Conservation (phyloP, 2,329 filamentous ascomycete genomes). For the Akanthomyces uredinophilus region DNA sequence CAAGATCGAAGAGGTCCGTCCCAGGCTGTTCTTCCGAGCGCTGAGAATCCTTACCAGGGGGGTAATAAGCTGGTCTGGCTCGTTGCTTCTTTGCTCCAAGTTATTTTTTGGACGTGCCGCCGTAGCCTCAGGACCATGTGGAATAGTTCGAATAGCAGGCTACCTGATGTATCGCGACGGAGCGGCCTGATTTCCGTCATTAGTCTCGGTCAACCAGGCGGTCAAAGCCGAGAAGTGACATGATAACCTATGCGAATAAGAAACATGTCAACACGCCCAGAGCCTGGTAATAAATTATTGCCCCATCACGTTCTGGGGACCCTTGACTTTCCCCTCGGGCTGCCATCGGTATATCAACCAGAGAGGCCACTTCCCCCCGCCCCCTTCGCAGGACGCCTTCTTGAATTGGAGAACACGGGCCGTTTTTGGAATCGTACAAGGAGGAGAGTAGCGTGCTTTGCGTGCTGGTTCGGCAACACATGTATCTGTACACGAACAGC, state of each 20-base stretch:
- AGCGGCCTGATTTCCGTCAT: not conserved
- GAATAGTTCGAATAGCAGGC: too few relatives aligned
- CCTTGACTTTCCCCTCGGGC: not conserved
- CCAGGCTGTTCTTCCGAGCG: too few relatives aligned
- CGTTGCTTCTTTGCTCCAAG: not conserved
- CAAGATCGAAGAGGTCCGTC: too few relatives aligned
- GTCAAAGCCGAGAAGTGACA: conserved; percentile 1
- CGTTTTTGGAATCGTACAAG: not conserved
- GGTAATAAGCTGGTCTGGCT: not conserved
- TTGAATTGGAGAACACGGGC: not conserved
- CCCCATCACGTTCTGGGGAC: too few relatives aligned
- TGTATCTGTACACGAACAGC: not conserved
- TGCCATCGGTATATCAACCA: not conserved
- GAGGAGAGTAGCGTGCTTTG: not conserved
- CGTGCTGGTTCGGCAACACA: not conserved
- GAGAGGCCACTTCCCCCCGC: not conserved
- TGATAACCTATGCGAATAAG: not conserved
- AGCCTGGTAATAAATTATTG: not conserved
- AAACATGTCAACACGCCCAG: not conserved
- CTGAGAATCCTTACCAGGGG: too few relatives aligned
- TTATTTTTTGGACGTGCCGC: not conserved
- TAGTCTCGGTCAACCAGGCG: not conserved
- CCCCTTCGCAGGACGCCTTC: not conserved
- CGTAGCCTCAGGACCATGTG: not conserved
- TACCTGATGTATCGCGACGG: not conserved